Evolutionary conservation across 805 yeast genomes (phyloP), one percentile per base, ranked within the genome.

Genomic region (Cyberlindnera mississippiensis): DNA sequence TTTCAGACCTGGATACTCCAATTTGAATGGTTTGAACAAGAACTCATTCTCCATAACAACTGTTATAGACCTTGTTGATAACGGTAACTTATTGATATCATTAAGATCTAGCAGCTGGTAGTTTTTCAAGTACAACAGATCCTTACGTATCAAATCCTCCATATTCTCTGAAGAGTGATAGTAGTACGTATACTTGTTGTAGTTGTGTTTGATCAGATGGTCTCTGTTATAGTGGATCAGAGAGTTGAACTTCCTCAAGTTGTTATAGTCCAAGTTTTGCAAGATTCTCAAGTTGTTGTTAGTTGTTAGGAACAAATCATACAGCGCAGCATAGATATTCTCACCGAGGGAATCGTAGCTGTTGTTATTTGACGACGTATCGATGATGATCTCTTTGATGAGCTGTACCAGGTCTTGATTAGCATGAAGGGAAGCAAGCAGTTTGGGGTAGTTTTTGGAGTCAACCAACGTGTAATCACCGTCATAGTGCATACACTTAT

Each of bases 191-290:
- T 54, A 56, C 45, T 54, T 55, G 44, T 53, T 50, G 37, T 50
- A 45, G 37, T 57, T 55, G 46, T 49, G 50, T 33, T 45, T 57
- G 35, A 55, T 52, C 44, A 57, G 42, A 33, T 56, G 59, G 24
- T 48, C 55, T 24, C 44, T 47, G 34, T 57, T 57, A 38, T 49
- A 53, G 11, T 45, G 44, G 36, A 53, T 20, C 4, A 57, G 43
- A 0, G 62, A 47, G 19, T 52, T 50, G 42, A 57, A 56, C 35
- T 57, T 57, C 37, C 52, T 57, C 46, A 57, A 45, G 38, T 57
- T 56, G 33, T 38, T 50, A 31, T 49, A 41, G 35, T 57, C 59
- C 37, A 52, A 40, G 40, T 57, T 57, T 29, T 56, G 56, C 27
- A 57, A 38, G 6, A 38, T 37, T 14, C 43, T 39, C 34, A 57